Evolutionary conservation across 345 rosid species (phyloP), one percentile per base, ranked within the genome.

Genomic region (Camelina hispida): DNA sequence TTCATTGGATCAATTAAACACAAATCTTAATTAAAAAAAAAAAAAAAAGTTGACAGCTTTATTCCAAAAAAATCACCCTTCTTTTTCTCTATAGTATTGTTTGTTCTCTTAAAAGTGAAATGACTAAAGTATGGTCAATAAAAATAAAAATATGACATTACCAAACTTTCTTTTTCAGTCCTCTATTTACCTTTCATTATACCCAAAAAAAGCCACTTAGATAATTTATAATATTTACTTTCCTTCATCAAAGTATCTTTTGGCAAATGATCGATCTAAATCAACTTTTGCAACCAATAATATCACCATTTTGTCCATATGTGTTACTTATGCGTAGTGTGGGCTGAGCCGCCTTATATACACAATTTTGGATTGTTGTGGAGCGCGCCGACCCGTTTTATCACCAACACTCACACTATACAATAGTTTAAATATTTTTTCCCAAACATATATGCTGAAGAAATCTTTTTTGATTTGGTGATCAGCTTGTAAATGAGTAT

Each of bases 401-500:
- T 23, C 37, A 62, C 52, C 35, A 18, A 16, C 11, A 32, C 18
- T 40, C 7, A 40, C 15, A 22, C 17, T 43, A 55, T 7, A n/a
- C n/a, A n/a, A 68, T 7, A 10, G 6, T 54, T 40, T 68, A 40
- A 20, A 5, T 15, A 7, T 18, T 34, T 25, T 25, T 32, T 43
- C 16, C 15, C 47, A 2, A 10, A 35, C 35, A 35, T 55, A 10
- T 59, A 43, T 32, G 57, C 64, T 55, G 2, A 73, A 64, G 11
- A 44, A 55, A 4, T 15, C 1, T 60, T 53, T 40, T 40, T 40
- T 76, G 13, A 20, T 47, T 70, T 63, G 52, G 46, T 62, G 55
- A 60, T 56, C 79, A 91, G 97, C 76, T 88, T 58, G 66, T 85
- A 83, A 81, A 87, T 52, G 87, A 82, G 44, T 82, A 81, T 63